Evolutionary conservation across 768 basidiomycete species (phyloP).

Genomic region (Calocera cornea): DNA sequence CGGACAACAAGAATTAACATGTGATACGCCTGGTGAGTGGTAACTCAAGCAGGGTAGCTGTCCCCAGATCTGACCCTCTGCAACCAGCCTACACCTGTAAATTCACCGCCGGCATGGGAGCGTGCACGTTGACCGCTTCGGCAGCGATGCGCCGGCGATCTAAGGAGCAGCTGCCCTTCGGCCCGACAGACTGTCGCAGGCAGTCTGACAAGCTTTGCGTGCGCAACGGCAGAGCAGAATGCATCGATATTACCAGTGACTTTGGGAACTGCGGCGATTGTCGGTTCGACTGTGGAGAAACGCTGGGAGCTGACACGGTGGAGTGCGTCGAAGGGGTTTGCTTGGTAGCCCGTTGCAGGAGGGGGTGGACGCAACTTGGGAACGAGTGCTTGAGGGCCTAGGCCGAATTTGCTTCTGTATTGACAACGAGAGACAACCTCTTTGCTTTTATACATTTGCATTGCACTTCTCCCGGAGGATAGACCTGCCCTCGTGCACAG

Average conservation of each 20-base stretch:
- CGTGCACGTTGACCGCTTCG: neutral
- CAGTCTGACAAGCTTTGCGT: neutral
- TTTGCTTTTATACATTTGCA: no score
- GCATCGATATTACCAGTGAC: neutral
- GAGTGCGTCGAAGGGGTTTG: neutral
- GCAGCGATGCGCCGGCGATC: neutral
- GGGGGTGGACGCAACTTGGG: neutral
- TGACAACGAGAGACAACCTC: no score
- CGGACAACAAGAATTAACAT: neutral
- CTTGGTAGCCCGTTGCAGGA: neutral
- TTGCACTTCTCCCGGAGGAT: no score
- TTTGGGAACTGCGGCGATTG: neutral
- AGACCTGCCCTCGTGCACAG: no score
- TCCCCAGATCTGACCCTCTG: neutral
- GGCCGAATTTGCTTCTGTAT: no score
- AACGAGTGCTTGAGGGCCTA: neutral
- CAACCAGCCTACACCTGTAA: neutral
- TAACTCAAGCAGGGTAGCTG: neutral
- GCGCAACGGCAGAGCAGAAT: neutral
- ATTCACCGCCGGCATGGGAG: neutral
- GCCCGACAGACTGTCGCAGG: neutral
- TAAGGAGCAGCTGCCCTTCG: neutral
- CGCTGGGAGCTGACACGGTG: neutral
- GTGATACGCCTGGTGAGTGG: neutral
- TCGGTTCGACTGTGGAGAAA: neutral